Base-by-base conservation (phyloP, 2,329 filamentous ascomycete species). In the Zarea fungicola region DNA sequence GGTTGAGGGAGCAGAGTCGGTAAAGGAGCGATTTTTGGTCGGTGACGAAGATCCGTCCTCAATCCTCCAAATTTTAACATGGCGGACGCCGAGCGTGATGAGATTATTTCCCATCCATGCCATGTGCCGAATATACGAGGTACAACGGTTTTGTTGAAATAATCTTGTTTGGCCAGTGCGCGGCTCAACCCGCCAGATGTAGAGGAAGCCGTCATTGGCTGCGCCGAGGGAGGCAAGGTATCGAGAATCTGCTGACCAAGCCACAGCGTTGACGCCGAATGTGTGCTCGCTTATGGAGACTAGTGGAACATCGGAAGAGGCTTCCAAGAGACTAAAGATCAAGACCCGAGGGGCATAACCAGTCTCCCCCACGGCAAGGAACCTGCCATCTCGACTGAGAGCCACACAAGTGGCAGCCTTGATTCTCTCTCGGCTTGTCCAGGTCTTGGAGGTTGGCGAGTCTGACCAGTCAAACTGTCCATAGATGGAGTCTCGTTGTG, bases 381-480 rank as follows among this genome's bases (percentile, higher is more conserved):
- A 95, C 58, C 81, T 86, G 26, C 88, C 91, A 67, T 96, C 90
- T 1, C 84, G 82, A 62, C 90, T 96, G 55, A 99, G 77, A 19
- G 89, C 85, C 22, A 99, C 79, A 61, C 91, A 95, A 5, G 91
- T 96, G 2, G 91, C 89, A 16, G 93, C 88, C 70, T 97, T 97
- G 63, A 97, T 91, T 56, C 90, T 83, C 66, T 97, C 93, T 55
- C 89, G 83, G 48, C 89, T 93, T 2, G 88, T 90, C 85, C 89
- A 92, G 11, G 85, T 89, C 64, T 84, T 89, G 44, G 79, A 83
- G 34, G 68, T 66, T 5, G 79, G 71, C 2, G 79, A 80, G 41
- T 96, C 91, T 11, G 74, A 65, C 72, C 76, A 79, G 54, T 82
- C 80, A 8, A 62, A 55, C 3, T 65, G 59, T 31, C 66, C 67